Conservation (phyloP, 2,329 filamentous ascomycete species). For the Aspergillus tubingensis region DNA sequence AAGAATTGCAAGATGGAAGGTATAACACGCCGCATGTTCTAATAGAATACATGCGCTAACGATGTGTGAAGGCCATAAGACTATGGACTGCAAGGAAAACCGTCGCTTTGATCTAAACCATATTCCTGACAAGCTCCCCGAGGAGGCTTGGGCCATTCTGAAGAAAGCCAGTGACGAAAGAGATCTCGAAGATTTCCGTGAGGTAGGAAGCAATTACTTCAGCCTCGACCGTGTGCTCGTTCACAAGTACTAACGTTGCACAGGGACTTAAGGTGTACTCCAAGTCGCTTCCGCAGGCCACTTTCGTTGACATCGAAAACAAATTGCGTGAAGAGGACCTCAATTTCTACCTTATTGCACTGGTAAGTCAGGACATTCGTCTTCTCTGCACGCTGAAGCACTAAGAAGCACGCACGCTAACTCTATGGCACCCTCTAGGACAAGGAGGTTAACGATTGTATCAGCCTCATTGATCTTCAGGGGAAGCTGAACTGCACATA, state of each 20-base stretch:
- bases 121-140: slow-evolving; percentile 50
- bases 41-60: neutral
- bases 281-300: slow-evolving; percentile 50
- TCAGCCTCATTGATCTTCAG: slow-evolving; percentile 55
- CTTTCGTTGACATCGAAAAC: slow-evolving; percentile 52
- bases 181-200: slow-evolving; percentile 55
- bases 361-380: slow-evolving; percentile 34
- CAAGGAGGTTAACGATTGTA: slow-evolving; percentile 44
- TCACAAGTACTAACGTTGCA: slow-evolving; percentile 10
- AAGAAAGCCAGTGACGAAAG: slow-evolving; percentile 51
- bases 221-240: neutral
- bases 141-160: slow-evolving; percentile 54
- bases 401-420: slow-evolving; percentile 5
- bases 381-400: neutral
- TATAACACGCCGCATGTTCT: slow-evolving; percentile 18
- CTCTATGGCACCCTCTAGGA: slow-evolving; percentile 29
- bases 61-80: slow-evolving; percentile 41
- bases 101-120: slow-evolving; percentile 47
- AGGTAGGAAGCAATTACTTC: slow-evolving; percentile 31
- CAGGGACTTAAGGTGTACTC: slow-evolving; percentile 54
- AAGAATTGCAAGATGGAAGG: slow-evolving; percentile 52
- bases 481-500: slow-evolving; percentile 56
- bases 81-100: slow-evolving; percentile 48
- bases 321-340: slow-evolving; percentile 52
- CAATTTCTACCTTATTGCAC: slow-evolving; percentile 55